These are phyloP conservation scores for Monilinia fructicola DNA, from an alignment of 2,329 filamentous ascomycete genomes.

Conservation along the genomic window DNA sequence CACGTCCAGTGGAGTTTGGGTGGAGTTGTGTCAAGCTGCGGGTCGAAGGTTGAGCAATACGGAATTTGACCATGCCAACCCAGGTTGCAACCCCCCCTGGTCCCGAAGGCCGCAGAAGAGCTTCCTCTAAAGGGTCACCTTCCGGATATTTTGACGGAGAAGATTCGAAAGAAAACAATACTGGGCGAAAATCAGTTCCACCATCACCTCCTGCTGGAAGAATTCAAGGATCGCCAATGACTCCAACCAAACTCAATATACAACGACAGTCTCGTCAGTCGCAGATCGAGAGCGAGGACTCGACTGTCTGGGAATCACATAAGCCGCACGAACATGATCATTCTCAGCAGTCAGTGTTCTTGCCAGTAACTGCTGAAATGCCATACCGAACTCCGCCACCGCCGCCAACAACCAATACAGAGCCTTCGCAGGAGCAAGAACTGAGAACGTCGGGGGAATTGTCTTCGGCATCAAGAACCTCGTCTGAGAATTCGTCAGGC, in stretches of 20 bases:
- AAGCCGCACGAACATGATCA: constrained; percentile 23
- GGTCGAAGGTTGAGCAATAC: constrained; percentile 16
- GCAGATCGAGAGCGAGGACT: constrained; percentile 47
- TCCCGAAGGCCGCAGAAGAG: constrained; percentile 26
- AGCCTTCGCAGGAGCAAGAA: constrained; percentile 39
- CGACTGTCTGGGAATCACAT: constrained; percentile 10
- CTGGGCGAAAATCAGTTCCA: constrained; percentile 30
- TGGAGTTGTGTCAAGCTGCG: constrained; percentile 15
- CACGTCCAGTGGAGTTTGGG: neutral
- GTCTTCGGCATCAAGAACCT: constrained; percentile 20
- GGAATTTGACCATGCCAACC: constrained; percentile 21
- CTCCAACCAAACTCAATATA: constrained; percentile 57
- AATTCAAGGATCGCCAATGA: constrained; percentile 54
- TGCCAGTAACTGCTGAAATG: constrained; percentile 34
- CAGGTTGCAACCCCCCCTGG: constrained; percentile 31
- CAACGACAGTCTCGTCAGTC: constrained; percentile 53
- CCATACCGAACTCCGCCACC: constrained; percentile 34
- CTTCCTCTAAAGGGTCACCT: constrained; percentile 23
- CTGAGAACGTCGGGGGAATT: constrained; percentile 6
- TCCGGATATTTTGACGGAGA: constrained; percentile 25
- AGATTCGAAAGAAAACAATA: constrained; percentile 34
- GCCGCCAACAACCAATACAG: constrained; percentile 30
- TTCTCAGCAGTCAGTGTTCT: constrained; percentile 27
- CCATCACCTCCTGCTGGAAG: constrained; percentile 36
- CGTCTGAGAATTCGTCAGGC: constrained; percentile 30